phyloP scores from a whole-genome alignment of 306 rosid species.

The Gastrolobium villosum region DNA sequence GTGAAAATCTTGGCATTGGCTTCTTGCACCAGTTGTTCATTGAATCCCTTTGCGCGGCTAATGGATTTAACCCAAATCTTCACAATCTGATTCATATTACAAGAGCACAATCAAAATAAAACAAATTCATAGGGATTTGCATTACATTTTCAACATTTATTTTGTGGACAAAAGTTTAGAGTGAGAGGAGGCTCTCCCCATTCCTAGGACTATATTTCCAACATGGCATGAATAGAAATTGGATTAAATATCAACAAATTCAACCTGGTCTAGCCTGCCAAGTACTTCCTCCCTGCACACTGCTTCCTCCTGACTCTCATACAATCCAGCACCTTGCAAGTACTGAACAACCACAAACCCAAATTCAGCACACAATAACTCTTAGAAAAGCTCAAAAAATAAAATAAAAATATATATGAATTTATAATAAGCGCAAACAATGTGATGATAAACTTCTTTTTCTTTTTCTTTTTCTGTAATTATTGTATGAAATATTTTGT shows the following conservation, averaged over 20 bases:
- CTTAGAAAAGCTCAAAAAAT: conserved; percentile 15
- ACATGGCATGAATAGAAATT: conserved; percentile 13
- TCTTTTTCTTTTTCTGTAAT: not conserved
- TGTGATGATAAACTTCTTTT: conserved; percentile 37
- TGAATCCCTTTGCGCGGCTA: conserved; percentile 88
- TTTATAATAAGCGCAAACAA: conserved; percentile 18
- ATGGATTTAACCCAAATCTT: conserved; percentile 90
- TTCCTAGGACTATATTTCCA: conserved; percentile 35
- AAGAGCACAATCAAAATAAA: conserved; percentile 50
- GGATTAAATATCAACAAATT: conserved; percentile 34
- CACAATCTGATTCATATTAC: conserved; percentile 74
- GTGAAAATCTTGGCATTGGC: conserved; percentile 99
- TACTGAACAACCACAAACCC: conserved; percentile 70
- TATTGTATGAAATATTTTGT: conserved; percentile 29
- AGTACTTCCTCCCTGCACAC: conserved; percentile 96
- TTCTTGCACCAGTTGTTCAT: conserved; percentile 88
- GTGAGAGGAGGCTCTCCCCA: conserved; percentile 4
- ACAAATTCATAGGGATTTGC: conserved; percentile 26
- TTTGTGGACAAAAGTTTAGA: not conserved
- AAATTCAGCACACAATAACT: conserved; percentile 55
- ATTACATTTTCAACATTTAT: not conserved
- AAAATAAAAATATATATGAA: not conserved
- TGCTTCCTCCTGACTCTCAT: conserved; percentile 94
- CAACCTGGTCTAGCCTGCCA: conserved; percentile 97
- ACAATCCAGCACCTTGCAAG: conserved; percentile 86